Evolutionary conservation across 768 basidiomycete species (phyloP).

Genomic region (Termitomyces sp.): DNA sequence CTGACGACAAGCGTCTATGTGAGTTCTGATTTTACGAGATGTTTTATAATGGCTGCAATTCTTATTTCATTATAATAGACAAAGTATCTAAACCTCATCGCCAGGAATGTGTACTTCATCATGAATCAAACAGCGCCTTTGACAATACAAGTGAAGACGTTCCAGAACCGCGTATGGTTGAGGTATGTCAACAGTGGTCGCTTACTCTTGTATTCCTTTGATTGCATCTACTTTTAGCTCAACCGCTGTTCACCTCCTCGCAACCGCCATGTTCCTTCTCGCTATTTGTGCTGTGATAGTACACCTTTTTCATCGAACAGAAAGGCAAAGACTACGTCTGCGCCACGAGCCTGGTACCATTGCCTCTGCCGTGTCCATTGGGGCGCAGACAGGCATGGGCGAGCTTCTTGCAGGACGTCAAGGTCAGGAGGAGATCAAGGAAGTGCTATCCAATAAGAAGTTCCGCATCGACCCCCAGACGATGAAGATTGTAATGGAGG

Average conservation of each 20-base stretch:
- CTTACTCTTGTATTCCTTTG: not conserved
- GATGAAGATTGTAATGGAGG: constrained; percentile 51
- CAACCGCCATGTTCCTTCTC: constrained; percentile 37
- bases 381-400: constrained; percentile 45
- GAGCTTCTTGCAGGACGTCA: constrained; percentile 38
- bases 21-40: constrained; percentile 15
- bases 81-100: constrained; percentile 40
- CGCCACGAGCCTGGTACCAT: constrained; percentile 49
- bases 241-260: constrained; percentile 38
- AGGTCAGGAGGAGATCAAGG: constrained; percentile 31
- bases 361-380: constrained; percentile 51
- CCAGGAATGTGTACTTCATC: constrained; percentile 49
- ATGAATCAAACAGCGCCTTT: constrained; percentile 29
- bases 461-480: constrained; percentile 46
- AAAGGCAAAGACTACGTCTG: constrained; percentile 39
- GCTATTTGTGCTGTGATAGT: constrained; percentile 38
- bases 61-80: constrained; percentile 27
- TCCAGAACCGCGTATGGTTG: constrained; percentile 43
- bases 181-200: constrained; percentile 27
- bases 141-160: constrained; percentile 35
- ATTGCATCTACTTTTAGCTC: constrained; percentile 23
- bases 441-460: constrained; percentile 36
- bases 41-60: not conserved
- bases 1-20: constrained; percentile 45
- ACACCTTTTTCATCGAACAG: constrained; percentile 41